Evolutionary conservation across 2,329 filamentous ascomycete species (phyloP).

Genomic region (Aspergillus awamori): DNA sequence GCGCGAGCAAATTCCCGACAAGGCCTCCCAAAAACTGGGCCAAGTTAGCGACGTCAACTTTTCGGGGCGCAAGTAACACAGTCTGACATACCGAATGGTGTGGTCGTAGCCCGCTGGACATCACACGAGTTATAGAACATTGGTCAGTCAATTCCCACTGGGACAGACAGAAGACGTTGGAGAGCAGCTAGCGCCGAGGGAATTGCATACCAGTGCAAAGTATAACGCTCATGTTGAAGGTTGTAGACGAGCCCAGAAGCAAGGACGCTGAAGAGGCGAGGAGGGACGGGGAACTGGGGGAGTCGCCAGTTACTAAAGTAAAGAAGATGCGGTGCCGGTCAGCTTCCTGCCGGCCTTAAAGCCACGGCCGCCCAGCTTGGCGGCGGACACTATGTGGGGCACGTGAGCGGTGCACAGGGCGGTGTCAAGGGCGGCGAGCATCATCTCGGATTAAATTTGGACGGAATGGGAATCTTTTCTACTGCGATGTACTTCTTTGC

Average conservation of each 20-base stretch:
- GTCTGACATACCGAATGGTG: slow-evolving; percentile 65
- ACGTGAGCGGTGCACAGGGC: slow-evolving; percentile 56
- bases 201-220: slow-evolving; percentile 62
- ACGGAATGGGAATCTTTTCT: not conserved
- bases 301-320: not conserved
- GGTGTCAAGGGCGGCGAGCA: slow-evolving; percentile 62
- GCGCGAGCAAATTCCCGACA: slow-evolving; percentile 95
- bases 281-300: slow-evolving; percentile 11
- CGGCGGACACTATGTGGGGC: not conserved
- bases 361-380: not conserved
- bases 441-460: slow-evolving; percentile 3
- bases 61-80: not conserved
- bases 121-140: slow-evolving; percentile 17
- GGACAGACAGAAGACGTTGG: not conserved
- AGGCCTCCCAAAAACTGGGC: slow-evolving; percentile 91
- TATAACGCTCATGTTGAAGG: slow-evolving; percentile 63
- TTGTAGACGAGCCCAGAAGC: not conserved
- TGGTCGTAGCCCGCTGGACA: slow-evolving; percentile 70
- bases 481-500: not conserved
- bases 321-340: not conserved
- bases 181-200: not conserved
- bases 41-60: slow-evolving; percentile 3
- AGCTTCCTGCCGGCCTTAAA: slow-evolving; percentile 23
- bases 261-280: not conserved
- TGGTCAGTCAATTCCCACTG: slow-evolving; percentile 12